phyloP scores from a whole-genome alignment of 148 eudicot species.

The Amaranthus palmeri region DNA sequence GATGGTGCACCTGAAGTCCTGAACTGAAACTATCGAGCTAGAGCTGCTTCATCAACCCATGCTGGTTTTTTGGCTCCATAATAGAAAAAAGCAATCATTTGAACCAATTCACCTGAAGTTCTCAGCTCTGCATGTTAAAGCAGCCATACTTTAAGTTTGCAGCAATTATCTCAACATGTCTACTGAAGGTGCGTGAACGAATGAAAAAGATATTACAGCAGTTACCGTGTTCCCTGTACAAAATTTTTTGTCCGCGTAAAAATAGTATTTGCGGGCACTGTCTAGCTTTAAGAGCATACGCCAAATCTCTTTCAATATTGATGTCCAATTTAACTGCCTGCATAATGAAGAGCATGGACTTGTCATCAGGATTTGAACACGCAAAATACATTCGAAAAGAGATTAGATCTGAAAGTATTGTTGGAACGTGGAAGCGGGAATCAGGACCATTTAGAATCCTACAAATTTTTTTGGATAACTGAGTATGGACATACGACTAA shows the following conservation, averaged over 20 bases:
- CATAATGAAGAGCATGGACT: slow-evolving; percentile 14
- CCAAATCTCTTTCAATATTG: slow-evolving; percentile 85
- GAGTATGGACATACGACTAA: not conserved
- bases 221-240: slow-evolving; percentile 76
- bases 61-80: slow-evolving; percentile 87
- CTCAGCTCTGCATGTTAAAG: slow-evolving; percentile 47
- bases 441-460: not conserved
- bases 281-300: slow-evolving; percentile 79
- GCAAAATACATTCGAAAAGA: not conserved
- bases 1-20: slow-evolving; percentile 15
- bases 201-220: not conserved
- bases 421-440: not conserved
- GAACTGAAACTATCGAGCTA: slow-evolving; percentile 12
- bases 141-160: slow-evolving; percentile 8
- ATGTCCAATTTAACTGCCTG: slow-evolving; percentile 83
- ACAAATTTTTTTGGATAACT: not conserved
- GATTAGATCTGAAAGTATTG: not conserved
- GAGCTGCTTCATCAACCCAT: slow-evolving; percentile 50
- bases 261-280: slow-evolving; percentile 82
- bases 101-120: slow-evolving; percentile 81
- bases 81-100: slow-evolving; percentile 86
- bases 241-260: slow-evolving; percentile 58
- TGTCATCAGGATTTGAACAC: not conserved
- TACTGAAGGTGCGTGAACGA: not conserved
- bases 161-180: not conserved